Base-by-base conservation (phyloP, 2,329 filamentous ascomycete genomes). In the Trichoderma cornu-damae region DNA sequence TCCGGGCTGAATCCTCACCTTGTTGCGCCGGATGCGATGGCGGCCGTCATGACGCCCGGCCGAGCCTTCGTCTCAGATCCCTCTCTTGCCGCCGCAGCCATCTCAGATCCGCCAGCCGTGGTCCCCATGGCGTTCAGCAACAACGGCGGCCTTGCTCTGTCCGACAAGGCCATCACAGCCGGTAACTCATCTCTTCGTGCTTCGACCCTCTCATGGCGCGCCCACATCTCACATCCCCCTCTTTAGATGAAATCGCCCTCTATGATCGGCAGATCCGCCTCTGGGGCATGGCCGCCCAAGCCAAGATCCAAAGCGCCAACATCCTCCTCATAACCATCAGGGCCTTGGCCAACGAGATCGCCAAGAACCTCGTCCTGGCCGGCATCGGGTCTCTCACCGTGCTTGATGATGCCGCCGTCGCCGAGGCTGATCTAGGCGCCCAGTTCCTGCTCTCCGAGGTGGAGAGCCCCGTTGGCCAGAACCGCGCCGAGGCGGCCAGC, bases 211-310 rank as follows among this genome's bases (percentile, higher is more conserved):
- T 48, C n/a, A 48, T 16, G 26, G 7, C n/a, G 44, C n/a, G 8
- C 14, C 12, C 11, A 8, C 32, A 26, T 38, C 38, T 43, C 24
- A 40, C 22, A 47, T 30, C 6, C 18, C n/a, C 20, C 24, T 38
- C 37, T 24, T 18, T 61, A 90, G 94, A 97, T 73, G 94, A 99
- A 70, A 96, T 97, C 67, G 94, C 93, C 12, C 84, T 97, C 5
- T 99, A 99, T 71, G 94, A 99, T 74, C 87, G 94, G 49, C 94
- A 99, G 72, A 96, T 99, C 67, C 88, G 94, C 54, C 85, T 99
- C 28, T 99, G 94, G 94, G 94, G 94, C 42, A 89, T 97, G 68
- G 86, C 94, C 67, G 94, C 94, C 6, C 94, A 99, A 72, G 88
- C 96, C 70, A 90, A 88, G 69, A 91, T 99, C 58, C 90, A 93